Percentiles rank a stretch among this genome's conserved stretches.
Conservation (phyloP, 2,329 filamentous ascomycete genomes). For the Lasiodiplodia citricola region DNA sequence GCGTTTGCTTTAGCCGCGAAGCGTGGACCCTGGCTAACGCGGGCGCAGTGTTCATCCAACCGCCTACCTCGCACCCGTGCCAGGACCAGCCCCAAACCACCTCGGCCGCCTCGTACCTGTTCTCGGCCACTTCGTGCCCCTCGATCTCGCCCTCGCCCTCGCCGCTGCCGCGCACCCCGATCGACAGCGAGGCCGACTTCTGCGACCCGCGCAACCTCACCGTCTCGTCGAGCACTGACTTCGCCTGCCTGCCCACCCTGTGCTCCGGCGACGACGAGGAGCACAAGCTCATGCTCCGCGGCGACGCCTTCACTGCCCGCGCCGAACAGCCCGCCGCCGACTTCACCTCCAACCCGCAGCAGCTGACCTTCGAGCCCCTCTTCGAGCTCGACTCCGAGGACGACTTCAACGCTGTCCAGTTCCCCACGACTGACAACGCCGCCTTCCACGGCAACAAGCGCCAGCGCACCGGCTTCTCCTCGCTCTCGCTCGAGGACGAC, state of each 20-base stretch:
- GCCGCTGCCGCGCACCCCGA: conserved; percentile 72
- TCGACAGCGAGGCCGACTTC: conserved; percentile 78
- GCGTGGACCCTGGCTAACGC: conserved; percentile 34
- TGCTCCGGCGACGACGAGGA: conserved; percentile 69
- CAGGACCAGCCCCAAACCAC: conserved; percentile 32
- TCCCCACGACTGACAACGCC: conserved; percentile 64
- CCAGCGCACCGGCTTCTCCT: conserved; percentile 71
- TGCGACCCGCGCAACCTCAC: conserved; percentile 92
- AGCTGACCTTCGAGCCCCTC: conserved; percentile 81
- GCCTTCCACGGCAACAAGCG: conserved; percentile 70
- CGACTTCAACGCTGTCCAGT: conserved; percentile 81
- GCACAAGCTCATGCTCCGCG: conserved; percentile 58
- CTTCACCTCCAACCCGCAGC: conserved; percentile 58
- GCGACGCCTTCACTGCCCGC: conserved; percentile 44
- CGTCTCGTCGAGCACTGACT: conserved; percentile 68
- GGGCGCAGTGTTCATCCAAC: conserved; percentile 67
- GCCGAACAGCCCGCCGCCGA: conserved; percentile 44
- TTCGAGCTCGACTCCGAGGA: conserved; percentile 92
- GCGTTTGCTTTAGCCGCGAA: conserved; percentile 21
- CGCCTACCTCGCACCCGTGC: conserved; percentile 45
- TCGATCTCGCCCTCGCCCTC: conserved; percentile 88
- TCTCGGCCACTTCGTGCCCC: conserved; percentile 76
- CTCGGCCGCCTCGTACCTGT: conserved; percentile 64
- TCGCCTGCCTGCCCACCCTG: conserved; percentile 67
- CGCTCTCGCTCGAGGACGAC: conserved; percentile 70